Conservation (phyloP, 805 yeast genomes). For the Candida methanosorbosa region DNA sequence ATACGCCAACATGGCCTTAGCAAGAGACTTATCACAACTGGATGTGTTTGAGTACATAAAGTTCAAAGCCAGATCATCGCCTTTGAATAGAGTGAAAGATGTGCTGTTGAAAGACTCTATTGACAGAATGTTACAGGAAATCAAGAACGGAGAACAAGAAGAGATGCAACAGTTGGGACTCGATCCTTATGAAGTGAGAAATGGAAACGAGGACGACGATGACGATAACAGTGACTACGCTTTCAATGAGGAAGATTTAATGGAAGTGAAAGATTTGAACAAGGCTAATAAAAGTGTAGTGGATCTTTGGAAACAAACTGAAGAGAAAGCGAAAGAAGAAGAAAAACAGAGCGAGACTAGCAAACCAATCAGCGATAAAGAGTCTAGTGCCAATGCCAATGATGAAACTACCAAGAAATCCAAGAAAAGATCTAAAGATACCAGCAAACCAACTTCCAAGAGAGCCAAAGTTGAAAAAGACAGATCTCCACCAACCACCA, state of each 20-base stretch:
- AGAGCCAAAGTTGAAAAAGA: constrained; percentile 35
- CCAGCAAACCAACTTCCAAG: constrained; percentile 15
- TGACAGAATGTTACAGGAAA: constrained; percentile 45
- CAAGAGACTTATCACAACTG: constrained; percentile 42
- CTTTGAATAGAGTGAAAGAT: constrained; percentile 64
- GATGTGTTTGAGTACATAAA: constrained; percentile 56
- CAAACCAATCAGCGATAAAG: constrained; percentile 6
- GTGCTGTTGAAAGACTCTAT: constrained; percentile 54
- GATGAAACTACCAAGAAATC: constrained; percentile 22
- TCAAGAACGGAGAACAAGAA: constrained; percentile 52
- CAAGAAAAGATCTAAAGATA: constrained; percentile 46
- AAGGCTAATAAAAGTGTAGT: constrained; percentile 71
- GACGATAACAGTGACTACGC: constrained; percentile 16
- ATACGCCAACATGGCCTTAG: constrained; percentile 39
- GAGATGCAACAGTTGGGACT: constrained; percentile 35
- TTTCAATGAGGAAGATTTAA: constrained; percentile 36
- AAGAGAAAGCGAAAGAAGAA: constrained; percentile 5
- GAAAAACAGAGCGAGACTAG: constrained; percentile 2
- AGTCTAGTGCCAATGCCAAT: constrained; percentile 5
- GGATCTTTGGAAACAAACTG: constrained; percentile 48
- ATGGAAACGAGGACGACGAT: constrained; percentile 4
- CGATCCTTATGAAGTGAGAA: constrained; percentile 10
- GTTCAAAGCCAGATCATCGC: constrained; percentile 53
- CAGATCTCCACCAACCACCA: constrained; percentile 61
- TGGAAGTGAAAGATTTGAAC: constrained; percentile 61